Evolutionary conservation across 768 basidiomycete genomes (phyloP).

Genomic region (Termitomyces heimii): DNA sequence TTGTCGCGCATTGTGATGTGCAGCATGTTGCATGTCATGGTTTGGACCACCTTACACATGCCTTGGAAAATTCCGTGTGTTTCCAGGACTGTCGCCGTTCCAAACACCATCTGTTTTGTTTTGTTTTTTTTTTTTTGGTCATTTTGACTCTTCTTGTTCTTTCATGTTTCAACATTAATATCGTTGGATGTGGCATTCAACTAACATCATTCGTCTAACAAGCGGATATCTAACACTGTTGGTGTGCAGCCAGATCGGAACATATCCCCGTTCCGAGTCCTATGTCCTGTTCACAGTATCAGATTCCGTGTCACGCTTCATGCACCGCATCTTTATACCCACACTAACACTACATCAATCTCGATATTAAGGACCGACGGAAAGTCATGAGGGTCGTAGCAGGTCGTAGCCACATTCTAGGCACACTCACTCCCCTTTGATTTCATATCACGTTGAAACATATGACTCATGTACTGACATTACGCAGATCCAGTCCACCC

Average conservation of each 20-base stretch:
- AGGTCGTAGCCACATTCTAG: too few species aligned
- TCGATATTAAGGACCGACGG: neutral
- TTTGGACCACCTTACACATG: neutral
- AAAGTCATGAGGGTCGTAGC: neutral
- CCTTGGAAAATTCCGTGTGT: neutral
- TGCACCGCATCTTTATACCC: neutral
- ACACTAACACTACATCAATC: too few species aligned
- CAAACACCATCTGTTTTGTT: neutral
- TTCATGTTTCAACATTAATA: neutral
- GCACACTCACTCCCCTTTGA: too few species aligned
- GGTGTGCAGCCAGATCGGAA: neutral
- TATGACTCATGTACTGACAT: too few species aligned
- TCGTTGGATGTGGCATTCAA: neutral
- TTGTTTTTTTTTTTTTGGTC: neutral
- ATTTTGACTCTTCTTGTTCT: neutral
- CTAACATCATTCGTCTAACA: too few species aligned
- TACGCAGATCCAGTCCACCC: too few species aligned
- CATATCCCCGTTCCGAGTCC: neutral
- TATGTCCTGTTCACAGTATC: neutral
- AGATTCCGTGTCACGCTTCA: neutral
- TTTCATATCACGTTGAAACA: neutral
- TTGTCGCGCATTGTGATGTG: neutral
- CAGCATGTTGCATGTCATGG: neutral
- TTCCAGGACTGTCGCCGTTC: neutral
- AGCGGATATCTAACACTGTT: neutral